phyloP scores from a whole-genome alignment of 2,329 filamentous ascomycete genomes.

The Arthrinium puccinioides region DNA sequence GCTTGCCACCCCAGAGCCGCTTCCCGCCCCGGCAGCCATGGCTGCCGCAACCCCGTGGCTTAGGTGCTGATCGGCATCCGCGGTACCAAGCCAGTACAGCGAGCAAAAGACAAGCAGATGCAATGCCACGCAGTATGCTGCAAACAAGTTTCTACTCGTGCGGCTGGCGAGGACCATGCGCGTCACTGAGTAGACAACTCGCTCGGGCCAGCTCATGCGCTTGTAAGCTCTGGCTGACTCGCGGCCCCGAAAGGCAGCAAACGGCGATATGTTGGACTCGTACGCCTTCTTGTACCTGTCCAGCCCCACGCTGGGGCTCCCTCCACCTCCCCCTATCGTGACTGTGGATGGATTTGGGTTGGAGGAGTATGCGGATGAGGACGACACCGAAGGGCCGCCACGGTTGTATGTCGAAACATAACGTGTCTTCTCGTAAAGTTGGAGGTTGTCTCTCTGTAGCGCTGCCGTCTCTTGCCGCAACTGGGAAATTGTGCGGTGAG shows the following conservation, averaged over 20 bases:
- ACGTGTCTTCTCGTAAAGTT: slow-evolving; percentile 93
- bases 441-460: slow-evolving; percentile 91
- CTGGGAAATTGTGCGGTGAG: slow-evolving; percentile 73
- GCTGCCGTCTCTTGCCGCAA: slow-evolving; percentile 86
- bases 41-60: slow-evolving; percentile 40
- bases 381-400: slow-evolving; percentile 51
- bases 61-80: slow-evolving; percentile 56
- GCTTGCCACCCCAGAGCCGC: slow-evolving; percentile 25
- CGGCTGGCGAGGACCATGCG: slow-evolving; percentile 85
- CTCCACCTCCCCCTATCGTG: slow-evolving; percentile 49
- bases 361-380: slow-evolving; percentile 55
- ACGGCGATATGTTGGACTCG: slow-evolving; percentile 91
- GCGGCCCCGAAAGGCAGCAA: slow-evolving; percentile 89
- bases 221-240: slow-evolving; percentile 88
- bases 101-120: slow-evolving; percentile 83
- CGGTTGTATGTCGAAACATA: slow-evolving; percentile 93
- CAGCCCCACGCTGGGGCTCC: slow-evolving; percentile 57
- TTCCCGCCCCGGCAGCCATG: slow-evolving; percentile 29
- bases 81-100: slow-evolving; percentile 74
- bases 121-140: slow-evolving; percentile 80
- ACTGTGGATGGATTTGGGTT: slow-evolving; percentile 73
- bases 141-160: slow-evolving; percentile 89
- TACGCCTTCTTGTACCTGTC: slow-evolving; percentile 89
- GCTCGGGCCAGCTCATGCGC: slow-evolving; percentile 85
- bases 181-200: slow-evolving; percentile 84